A percentile compares a stretch with the other conserved stretches of the same genome.
These are phyloP conservation scores for Helminthosporium solani DNA, from an alignment of 2,329 filamentous ascomycete species.

Conservation along the genomic window DNA sequence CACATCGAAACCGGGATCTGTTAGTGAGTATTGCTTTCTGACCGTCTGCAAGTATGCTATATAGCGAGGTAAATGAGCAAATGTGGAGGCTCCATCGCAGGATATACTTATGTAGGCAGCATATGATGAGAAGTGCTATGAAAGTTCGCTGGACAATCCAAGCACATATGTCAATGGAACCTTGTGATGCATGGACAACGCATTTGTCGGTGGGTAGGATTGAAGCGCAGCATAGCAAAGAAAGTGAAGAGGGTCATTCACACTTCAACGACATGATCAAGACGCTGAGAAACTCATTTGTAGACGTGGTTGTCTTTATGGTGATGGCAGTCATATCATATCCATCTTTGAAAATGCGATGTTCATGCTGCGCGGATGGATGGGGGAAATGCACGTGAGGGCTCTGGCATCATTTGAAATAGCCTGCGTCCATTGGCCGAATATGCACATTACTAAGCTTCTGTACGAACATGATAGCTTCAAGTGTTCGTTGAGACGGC, in stretches of 20 bases:
- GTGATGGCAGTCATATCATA: too few relatives aligned
- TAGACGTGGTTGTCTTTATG: too few relatives aligned
- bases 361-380: too few relatives aligned
- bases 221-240: too few relatives aligned
- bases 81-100: neutral
- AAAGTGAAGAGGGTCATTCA: too few relatives aligned
- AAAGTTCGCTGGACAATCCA: neutral
- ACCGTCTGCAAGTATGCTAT: neutral
- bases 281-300: too few relatives aligned
- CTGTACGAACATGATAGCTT: neutral
- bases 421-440: conserved; percentile 14
- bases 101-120: neutral
- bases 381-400: too few relatives aligned
- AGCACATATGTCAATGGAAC: too few relatives aligned
- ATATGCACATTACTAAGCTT: conserved; percentile 5
- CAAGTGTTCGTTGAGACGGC: conserved; percentile 1
- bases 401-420: neutral
- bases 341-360: too few relatives aligned
- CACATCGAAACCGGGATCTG: conserved; percentile 17
- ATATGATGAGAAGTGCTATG: neutral
- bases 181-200: neutral
- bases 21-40: neutral
- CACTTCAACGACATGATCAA: too few relatives aligned
- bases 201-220: too few relatives aligned
- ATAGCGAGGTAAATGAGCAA: conserved; percentile 2